Percentiles rank a stretch among this genome's conserved stretches.
Conservation (phyloP, 2,329 filamentous ascomycete genomes). For the Proliferodiscus dingleyae region DNA sequence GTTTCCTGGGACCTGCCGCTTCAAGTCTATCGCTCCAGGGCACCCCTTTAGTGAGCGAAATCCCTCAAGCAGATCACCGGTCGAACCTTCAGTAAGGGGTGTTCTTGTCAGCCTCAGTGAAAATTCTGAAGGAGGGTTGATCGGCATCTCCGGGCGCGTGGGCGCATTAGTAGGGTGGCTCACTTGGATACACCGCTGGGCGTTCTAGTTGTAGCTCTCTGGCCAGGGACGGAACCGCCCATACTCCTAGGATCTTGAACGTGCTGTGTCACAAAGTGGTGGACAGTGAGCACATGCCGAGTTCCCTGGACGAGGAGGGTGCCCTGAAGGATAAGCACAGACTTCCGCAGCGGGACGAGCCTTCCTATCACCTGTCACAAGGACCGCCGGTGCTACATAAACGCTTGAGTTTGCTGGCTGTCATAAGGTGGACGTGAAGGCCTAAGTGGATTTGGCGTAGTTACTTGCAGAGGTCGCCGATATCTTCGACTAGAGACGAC, state of each 20-base stretch:
- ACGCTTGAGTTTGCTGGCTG: neutral
- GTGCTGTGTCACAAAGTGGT: no score
- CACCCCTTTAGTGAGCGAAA: neutral
- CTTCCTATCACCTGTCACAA: neutral
- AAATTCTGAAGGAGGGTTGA: neutral
- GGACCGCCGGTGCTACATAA: conserved; percentile 2
- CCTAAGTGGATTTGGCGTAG: neutral
- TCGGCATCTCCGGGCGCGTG: conserved; percentile 10
- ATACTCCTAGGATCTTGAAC: no score
- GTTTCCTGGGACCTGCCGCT: neutral
- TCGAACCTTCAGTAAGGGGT: neutral
- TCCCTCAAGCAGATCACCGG: conserved; percentile 1
- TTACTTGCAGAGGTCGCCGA: neutral
- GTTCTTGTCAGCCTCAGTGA: neutral
- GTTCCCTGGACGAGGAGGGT: neutral
- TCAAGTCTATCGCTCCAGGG: neutral
- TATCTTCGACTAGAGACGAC: neutral
- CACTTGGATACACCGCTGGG: conserved; percentile 12
- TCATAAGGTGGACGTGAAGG: neutral
- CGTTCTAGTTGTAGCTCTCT: neutral
- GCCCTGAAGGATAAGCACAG: neutral
- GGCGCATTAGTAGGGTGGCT: no score
- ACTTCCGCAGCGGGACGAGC: conserved; percentile 1
- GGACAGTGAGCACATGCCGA: neutral
- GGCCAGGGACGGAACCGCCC: neutral